These are phyloP conservation scores for Nicotiana undulata DNA, from an alignment of 257 asterid genomes.

Conservation along the genomic window DNA sequence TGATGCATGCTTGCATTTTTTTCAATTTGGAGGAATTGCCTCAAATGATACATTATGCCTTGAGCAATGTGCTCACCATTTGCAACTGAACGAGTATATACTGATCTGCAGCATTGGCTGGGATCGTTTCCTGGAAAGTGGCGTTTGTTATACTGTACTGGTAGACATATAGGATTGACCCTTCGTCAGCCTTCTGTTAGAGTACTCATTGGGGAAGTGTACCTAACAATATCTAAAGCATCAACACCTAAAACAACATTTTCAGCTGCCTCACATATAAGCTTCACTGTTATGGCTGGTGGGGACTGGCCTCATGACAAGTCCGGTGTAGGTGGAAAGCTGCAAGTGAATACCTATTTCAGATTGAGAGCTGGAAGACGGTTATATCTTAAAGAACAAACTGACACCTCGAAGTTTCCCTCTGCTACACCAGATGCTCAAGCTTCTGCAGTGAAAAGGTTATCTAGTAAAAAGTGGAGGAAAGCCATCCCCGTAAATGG, in stretches of 20 bases:
- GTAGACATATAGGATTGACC: constrained; percentile 82
- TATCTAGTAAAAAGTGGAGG: constrained; percentile 72
- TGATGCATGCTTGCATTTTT: not conserved
- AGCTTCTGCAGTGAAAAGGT: constrained; percentile 41
- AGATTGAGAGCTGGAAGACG: constrained; percentile 82
- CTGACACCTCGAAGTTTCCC: constrained; percentile 14
- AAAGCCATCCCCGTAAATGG: constrained; percentile 51
- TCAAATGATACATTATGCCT: not conserved
- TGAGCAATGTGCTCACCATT: not conserved
- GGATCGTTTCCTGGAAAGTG: constrained; percentile 78
- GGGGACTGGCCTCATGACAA: constrained; percentile 75
- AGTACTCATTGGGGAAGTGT: constrained; percentile 66
- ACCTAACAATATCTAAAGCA: constrained; percentile 44
- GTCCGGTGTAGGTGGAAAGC: constrained; percentile 52
- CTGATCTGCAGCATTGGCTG: constrained; percentile 63
- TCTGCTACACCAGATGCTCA: constrained; percentile 30
- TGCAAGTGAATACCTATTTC: constrained; percentile 40
- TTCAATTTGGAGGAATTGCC: not conserved
- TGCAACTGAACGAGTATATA: not conserved
- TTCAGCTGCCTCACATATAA: constrained; percentile 47
- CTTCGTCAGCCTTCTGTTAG: constrained; percentile 70
- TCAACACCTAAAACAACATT: constrained; percentile 50
- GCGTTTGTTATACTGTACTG: constrained; percentile 89
- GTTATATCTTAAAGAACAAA: constrained; percentile 55
- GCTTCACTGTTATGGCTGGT: constrained; percentile 57